These are phyloP conservation scores for Chaetothyriales sp. DNA, from an alignment of 2,329 filamentous ascomycete genomes.

Conservation along the genomic window DNA sequence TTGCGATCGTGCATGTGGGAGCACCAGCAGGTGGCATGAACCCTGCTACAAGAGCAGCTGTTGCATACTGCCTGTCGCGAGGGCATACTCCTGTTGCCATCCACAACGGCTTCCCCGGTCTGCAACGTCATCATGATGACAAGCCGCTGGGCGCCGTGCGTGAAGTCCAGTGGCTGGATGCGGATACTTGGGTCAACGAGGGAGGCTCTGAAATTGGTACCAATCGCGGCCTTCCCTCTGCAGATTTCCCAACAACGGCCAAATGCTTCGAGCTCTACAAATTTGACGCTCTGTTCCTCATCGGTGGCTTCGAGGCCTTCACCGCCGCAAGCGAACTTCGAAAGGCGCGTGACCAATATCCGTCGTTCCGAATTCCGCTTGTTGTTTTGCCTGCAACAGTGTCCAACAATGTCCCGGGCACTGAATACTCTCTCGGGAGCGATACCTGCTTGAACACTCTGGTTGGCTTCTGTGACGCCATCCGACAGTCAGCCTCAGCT, in stretches of 20 bases:
- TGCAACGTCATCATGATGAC: slow-evolving; percentile 79
- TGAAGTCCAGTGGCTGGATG: slow-evolving; percentile 80
- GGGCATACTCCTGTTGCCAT: slow-evolving; percentile 90
- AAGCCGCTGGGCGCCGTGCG: slow-evolving; percentile 68
- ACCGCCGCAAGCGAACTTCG: slow-evolving; percentile 79
- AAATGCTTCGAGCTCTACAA: slow-evolving; percentile 71
- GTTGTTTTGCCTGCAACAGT: slow-evolving; percentile 87
- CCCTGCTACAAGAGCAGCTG: slow-evolving; percentile 79
- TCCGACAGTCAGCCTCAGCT: slow-evolving; percentile 90
- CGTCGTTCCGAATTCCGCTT: slow-evolving; percentile 84
- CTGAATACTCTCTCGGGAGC: slow-evolving; percentile 90
- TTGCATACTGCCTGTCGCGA: slow-evolving; percentile 78
- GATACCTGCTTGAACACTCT: slow-evolving; percentile 95
- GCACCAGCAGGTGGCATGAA: slow-evolving; percentile 98
- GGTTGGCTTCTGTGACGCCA: slow-evolving; percentile 89
- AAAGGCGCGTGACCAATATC: slow-evolving; percentile 60
- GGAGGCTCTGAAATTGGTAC: slow-evolving; percentile 97
- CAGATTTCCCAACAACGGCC: slow-evolving; percentile 72
- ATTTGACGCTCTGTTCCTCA: slow-evolving; percentile 79
- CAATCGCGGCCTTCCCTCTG: slow-evolving; percentile 79
- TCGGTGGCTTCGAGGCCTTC: slow-evolving; percentile 94
- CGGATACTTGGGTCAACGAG: slow-evolving; percentile 88
- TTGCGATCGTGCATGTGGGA: slow-evolving; percentile 93
- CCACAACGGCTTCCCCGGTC: slow-evolving; percentile 90
- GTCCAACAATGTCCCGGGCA: slow-evolving; percentile 95